Percentiles rank a stretch among this genome's conserved stretches.
Evolutionary conservation across 1,284 basidiomycete species (phyloP).

Genomic region (Ganoderma meredithae): DNA sequence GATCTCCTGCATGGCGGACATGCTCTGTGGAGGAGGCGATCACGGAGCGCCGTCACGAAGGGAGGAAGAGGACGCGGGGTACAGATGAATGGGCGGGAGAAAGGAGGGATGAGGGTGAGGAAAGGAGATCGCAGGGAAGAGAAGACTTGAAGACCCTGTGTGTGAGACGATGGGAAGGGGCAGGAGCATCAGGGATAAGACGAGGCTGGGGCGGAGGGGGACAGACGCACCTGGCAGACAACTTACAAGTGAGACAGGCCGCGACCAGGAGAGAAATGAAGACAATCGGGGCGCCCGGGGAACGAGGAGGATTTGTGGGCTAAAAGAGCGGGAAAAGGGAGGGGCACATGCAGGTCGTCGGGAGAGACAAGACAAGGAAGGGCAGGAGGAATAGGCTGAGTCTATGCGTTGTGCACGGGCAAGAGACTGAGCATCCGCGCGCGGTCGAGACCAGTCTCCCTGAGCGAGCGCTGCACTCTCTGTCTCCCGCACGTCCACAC

Average conservation of each 20-base stretch:
- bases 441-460: constrained; percentile 14
- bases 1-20: constrained; percentile 41
- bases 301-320: background rate
- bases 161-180: constrained; percentile 12
- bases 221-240: constrained; percentile 18
- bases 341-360: constrained; percentile 8
- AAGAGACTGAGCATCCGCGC: constrained; percentile 14
- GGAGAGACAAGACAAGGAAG: constrained; percentile 3
- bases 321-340: background rate
- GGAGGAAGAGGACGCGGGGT: constrained; percentile 17
- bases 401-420: background rate
- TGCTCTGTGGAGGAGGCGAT: constrained; percentile 28
- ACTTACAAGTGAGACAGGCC: constrained; percentile 12
- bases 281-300: constrained; percentile 15
- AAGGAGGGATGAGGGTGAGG: constrained; percentile 19
- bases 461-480: too few relatives aligned
- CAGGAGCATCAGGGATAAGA: constrained; percentile 12
- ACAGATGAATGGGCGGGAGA: constrained; percentile 24
- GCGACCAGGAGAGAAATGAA: constrained; percentile 19
- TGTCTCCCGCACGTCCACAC: background rate
- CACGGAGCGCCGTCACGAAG: constrained; percentile 27
- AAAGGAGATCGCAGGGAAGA: constrained; percentile 20
- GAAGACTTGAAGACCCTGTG: constrained; percentile 18
- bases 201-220: constrained; percentile 15
- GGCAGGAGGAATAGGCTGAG: constrained; percentile 10